Base-by-base conservation (phyloP, 148 eudicot genomes). In the Cornus suecica region DNA sequence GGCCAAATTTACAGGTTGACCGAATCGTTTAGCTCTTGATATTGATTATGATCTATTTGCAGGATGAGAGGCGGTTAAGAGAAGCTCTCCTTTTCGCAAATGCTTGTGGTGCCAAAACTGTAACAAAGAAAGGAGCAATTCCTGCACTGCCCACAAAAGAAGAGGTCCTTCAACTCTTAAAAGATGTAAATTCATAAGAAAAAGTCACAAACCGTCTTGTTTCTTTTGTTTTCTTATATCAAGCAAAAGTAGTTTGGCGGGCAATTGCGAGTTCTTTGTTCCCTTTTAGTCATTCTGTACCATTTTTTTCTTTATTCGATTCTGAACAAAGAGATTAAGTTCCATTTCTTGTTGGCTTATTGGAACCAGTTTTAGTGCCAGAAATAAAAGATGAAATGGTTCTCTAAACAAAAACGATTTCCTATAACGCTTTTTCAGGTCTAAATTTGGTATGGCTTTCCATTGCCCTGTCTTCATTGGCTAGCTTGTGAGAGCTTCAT, bases 71-170 rank as follows among this genome's bases (percentile, higher is more conserved):
- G 74, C 80, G 77, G 71, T 65, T 87, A 45, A 76, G 77, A 30
- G 81, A 87, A 74, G 90, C 83, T 27, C 62, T 87, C 76, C 32
- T 29, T 26, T 87, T 83, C 75, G 88, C 90, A 69, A 87, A 87
- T 31, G 88, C 82, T 11, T 87, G 90, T 48, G 90, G 90, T 20
- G 90, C 90, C 29, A 82, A 81, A 24, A 85, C 90, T 0, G 88
- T 83, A 13, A 87, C 84, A 20, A 72, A 87, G 78, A 87, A 80
- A 76, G 90, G 90, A 48, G 90, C 90, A 31, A 87, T 87, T 34
- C 90, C 90, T 0, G 75, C 84, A 10, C 51, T 87, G 41, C 90
- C 90, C 1, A 85, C 84, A 2, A 74, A 75, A 79, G 88, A 80
- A 31, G 82, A 72, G 69, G 90, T 87, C 41, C 78, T 81, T 22